phyloP scores from a whole-genome alignment of 1,284 basidiomycete genomes.

The Earliella scabrosa region DNA sequence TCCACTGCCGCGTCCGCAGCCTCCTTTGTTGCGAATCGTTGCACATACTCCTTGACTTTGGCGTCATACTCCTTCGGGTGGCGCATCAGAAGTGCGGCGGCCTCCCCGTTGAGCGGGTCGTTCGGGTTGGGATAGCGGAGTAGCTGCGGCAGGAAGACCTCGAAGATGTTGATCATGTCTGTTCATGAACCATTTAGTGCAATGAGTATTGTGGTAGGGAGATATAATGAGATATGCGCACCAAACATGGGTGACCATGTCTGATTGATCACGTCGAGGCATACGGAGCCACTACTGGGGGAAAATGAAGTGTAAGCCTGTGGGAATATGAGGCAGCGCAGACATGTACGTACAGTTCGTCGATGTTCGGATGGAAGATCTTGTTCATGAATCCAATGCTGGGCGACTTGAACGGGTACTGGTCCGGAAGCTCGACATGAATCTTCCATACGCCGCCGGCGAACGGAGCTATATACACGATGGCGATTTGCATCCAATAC shows the following conservation, averaged over 20 bases:
- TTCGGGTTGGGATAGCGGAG: conserved; percentile 98
- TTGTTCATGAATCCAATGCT: conserved; percentile 99
- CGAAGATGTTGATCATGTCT: conserved; percentile 99
- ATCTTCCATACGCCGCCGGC: conserved; percentile 98
- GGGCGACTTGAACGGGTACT: conserved; percentile 98
- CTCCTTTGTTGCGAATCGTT: conserved; percentile 84
- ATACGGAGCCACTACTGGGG: conserved; percentile 89
- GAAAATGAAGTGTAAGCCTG: conserved; percentile 2
- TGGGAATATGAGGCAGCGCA: neutral
- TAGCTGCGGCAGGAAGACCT: conserved; percentile 96
- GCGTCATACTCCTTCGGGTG: conserved; percentile 94
- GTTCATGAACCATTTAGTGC: conserved; percentile 14
- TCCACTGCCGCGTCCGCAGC: conserved; percentile 70
- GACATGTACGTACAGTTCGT: conserved; percentile 78
- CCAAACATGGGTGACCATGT: conserved; percentile 99
- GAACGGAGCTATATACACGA: conserved; percentile 77
- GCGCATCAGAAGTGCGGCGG: conserved; percentile 94
- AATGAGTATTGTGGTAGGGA: neutral
- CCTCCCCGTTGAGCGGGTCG: conserved; percentile 97
- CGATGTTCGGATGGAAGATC: conserved; percentile 99
- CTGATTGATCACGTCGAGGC: conserved; percentile 96
- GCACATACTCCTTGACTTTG: conserved; percentile 92
- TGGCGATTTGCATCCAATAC: too few species aligned
- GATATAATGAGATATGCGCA: conserved; percentile 40
- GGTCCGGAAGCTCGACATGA: conserved; percentile 98